Base-by-base conservation (phyloP, 371 early-diverging fungal genomes). In the Zancudomyces culisetae region DNA sequence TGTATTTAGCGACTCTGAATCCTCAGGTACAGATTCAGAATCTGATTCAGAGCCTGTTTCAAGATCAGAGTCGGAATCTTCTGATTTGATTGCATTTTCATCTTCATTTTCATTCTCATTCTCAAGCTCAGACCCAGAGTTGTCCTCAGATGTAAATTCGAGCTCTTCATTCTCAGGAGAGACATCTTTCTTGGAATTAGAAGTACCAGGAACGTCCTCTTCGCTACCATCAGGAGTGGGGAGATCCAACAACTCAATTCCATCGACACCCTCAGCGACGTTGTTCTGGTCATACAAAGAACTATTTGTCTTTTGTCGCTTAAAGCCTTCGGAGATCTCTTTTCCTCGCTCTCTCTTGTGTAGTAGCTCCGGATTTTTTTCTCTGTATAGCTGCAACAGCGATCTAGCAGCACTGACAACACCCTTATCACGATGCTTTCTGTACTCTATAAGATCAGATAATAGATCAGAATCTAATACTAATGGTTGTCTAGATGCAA, bases 331-430 rank as follows among this genome's bases (percentile, higher is more conserved):
- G 15, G 81, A 64, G 10, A 83, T 92, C 2, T 68, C 71, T 64
- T 87, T 85, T 45, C 94, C 94, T 53, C 97, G 76, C 56, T 96
- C 94, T 63, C 87, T 86, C 66, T 83, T 81, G 43, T 75, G 69
- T 28, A 96, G 72, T 75, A 96, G 64, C 62, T 84, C 84, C 8
- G 97, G 97, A 66, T 94, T 90, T 57, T 89, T 68, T 57, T 94
- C 92, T 42, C 97, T 74, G 76, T 78, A 96, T 15, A 96, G 73
- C 19, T 76, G 71, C 51, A 96, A 80, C 55, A 96, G 62, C 2
- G 91, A 82, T 39, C 94, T 73, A 15, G 89, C 87, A 3, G 89
- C 95, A 75, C 81, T 88, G 74, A 83, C 78, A 19, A 82, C 81
- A 52, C 83, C 82, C 76, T 93, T 96, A 58, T 92, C 89, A 27